A percentile compares a stretch with the other conserved stretches of the same genome.
Evolutionary conservation across 805 yeast genomes (phyloP).

Genomic region (Cyberlindnera lachancei): DNA sequence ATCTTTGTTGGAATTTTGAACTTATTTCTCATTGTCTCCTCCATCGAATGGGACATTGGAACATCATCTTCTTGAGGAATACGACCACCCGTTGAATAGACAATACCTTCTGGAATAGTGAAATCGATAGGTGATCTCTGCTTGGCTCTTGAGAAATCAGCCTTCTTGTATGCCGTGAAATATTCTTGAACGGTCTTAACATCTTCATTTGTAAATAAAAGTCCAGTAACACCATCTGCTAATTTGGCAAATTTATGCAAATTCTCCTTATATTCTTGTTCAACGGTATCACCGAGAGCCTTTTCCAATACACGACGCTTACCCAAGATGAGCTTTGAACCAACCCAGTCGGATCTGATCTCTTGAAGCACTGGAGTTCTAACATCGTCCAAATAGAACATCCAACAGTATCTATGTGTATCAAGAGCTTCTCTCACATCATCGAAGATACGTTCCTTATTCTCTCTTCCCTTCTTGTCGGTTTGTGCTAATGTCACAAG

Average conservation of each 20-base stretch:
- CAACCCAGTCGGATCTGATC: conserved; percentile 87
- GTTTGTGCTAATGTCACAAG: conserved; percentile 93
- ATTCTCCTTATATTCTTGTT: conserved; percentile 86
- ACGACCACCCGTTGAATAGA: conserved; percentile 95
- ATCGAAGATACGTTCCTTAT: conserved; percentile 85
- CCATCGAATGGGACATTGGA: conserved; percentile 94
- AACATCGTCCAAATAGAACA: conserved; percentile 80
- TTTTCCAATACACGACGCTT: conserved; percentile 89
- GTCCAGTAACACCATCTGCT: conserved; percentile 75
- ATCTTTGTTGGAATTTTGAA: conserved; percentile 88
- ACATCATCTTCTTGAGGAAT: conserved; percentile 86
- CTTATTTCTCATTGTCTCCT: conserved; percentile 83
- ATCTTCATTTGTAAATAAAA: conserved; percentile 81
- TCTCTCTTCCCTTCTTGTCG: conserved; percentile 90
- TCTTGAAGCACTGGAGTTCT: conserved; percentile 94
- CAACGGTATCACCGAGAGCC: conserved; percentile 82
- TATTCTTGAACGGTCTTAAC: conserved; percentile 88
- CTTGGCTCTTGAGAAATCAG: conserved; percentile 88
- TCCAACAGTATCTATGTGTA: conserved; percentile 72
- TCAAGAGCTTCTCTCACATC: conserved; percentile 83
- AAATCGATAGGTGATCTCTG: conserved; percentile 76
- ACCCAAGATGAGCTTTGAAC: conserved; percentile 84
- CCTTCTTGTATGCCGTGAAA: conserved; percentile 67
- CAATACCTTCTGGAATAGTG: conserved; percentile 81
- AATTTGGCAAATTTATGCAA: conserved; percentile 58